Conservation (phyloP, 2,329 filamentous ascomycete species). For the Talaromyces pinophilus region DNA sequence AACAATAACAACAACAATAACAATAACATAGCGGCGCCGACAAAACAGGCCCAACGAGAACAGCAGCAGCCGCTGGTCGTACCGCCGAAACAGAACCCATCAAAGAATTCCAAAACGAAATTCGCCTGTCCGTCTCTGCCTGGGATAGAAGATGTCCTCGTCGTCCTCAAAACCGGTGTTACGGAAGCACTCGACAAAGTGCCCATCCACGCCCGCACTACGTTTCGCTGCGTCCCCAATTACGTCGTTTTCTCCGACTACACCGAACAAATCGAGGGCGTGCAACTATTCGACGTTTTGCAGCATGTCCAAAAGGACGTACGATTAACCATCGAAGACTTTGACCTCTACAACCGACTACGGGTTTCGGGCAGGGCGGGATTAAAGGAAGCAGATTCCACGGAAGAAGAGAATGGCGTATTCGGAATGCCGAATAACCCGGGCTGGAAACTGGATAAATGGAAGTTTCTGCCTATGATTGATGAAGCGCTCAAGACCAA, state of each 20-base stretch:
- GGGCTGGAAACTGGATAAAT: slow-evolving; percentile 58
- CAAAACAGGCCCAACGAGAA: slow-evolving; percentile 19
- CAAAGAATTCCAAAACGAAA: background rate
- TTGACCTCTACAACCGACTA: slow-evolving; percentile 55
- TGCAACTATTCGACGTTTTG: slow-evolving; percentile 54
- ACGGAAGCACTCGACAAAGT: slow-evolving; percentile 59
- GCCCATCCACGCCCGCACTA: slow-evolving; percentile 56
- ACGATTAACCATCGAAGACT: slow-evolving; percentile 48
- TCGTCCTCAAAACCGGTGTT: slow-evolving; percentile 61
- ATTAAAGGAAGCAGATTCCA: slow-evolving; percentile 41
- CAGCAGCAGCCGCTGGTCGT: background rate
- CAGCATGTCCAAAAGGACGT: slow-evolving; percentile 46
- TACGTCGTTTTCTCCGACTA: slow-evolving; percentile 62
- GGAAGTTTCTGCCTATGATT: slow-evolving; percentile 60
- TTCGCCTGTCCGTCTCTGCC: slow-evolving; percentile 38
- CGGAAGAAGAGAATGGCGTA: slow-evolving; percentile 42
- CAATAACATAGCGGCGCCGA: background rate
- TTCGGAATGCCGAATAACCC: slow-evolving; percentile 50
- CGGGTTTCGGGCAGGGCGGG: slow-evolving; percentile 46
- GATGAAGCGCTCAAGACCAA: slow-evolving; percentile 49
- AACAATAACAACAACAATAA: background rate
- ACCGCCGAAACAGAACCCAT: background rate
- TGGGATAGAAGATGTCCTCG: slow-evolving; percentile 55
- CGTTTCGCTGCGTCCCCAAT: slow-evolving; percentile 57
- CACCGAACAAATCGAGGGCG: slow-evolving; percentile 54